phyloP scores from a whole-genome alignment of 2,329 filamentous ascomycete species.

The Amesomyces nigricolor region DNA sequence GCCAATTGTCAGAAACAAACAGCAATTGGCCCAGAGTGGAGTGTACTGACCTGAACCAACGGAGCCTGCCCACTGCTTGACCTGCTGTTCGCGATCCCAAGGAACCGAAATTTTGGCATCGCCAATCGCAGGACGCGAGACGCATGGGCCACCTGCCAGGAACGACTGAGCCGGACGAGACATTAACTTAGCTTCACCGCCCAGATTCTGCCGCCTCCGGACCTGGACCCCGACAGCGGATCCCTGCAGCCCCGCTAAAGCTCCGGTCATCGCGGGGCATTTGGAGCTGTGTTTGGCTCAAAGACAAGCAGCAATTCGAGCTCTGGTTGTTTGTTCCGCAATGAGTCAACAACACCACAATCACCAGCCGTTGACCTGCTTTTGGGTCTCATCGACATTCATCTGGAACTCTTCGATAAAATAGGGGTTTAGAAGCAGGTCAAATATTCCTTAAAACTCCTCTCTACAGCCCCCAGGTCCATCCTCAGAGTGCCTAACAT shows the following conservation, averaged over 20 bases:
- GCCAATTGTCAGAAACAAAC: not conserved
- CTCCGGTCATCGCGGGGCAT: slow-evolving; percentile 19
- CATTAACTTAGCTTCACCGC: slow-evolving; percentile 19
- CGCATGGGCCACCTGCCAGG: slow-evolving; percentile 11
- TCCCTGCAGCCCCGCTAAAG: slow-evolving; percentile 18
- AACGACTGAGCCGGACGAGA: not conserved
- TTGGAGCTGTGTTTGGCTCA: slow-evolving; percentile 3
- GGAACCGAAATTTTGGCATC: slow-evolving; percentile 24
- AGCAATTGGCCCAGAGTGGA: not conserved
- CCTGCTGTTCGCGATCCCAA: slow-evolving; percentile 13
- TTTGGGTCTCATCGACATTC: not conserved
- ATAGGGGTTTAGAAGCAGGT: not conserved
- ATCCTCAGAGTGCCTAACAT: not conserved
- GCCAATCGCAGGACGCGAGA: slow-evolving; percentile 15
- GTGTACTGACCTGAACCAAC: slow-evolving; percentile 15
- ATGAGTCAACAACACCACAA: slow-evolving; percentile 20
- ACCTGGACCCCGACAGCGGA: not conserved
- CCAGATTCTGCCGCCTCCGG: slow-evolving; percentile 19
- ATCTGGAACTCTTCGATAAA: not conserved
- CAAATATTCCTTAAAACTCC: too few species aligned
- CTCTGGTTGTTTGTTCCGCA: slow-evolving; percentile 9
- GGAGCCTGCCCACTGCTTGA: not conserved
- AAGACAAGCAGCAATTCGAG: not conserved
- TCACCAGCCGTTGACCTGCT: not conserved
- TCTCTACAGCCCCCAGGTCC: too few species aligned